Evolutionary conservation across 805 yeast species (phyloP), one percentile per base, ranked within the genome.

Genomic region (Hanseniaspora hatyaiensis): DNA sequence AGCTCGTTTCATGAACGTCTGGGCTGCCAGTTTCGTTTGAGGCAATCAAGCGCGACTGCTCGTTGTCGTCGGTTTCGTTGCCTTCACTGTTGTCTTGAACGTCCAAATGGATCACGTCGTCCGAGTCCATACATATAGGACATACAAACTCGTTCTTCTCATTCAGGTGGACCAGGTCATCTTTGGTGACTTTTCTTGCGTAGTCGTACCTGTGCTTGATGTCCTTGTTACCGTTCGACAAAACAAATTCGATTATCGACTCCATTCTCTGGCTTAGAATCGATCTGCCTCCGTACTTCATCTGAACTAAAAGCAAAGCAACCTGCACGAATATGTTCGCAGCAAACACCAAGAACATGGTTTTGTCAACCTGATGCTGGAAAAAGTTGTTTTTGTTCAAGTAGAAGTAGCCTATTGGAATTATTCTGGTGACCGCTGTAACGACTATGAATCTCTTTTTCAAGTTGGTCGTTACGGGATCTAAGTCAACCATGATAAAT

Each of bases 321-420:
- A 85, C 62, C 63, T 88, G 96, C 4, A 77, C 31, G 13, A 61
- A 45, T 23, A 82, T 55, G 88, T 94, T 87, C 0, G 61, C 51
- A 0, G 65, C 55, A 2, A 82, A 52, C 1, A 72, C 43, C 2
- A 61, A 49, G 0, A 75, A 77, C 59, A 80, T 71, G 0, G 53
- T 52, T 0, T 70, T 67, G 55, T 82, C 85, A 43, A 66, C 68
- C 54, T 76, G 83, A 60, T 86, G 95, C 43, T 79, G 70, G 53
- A 83, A 76, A 1, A 86, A 80, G 57, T 85, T 84, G 4, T 65
- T 53, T 37, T 69, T 61, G 42, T 62, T 58, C 6, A 75, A 63
- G 55, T 75, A 73, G 18, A 85, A 62, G 61, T 86, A 88, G 15
- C 66, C 59, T 5, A 85, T 60, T 0, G 96, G 96, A 1, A 72